Evolutionary conservation across 495 filamentous ascomycete genomes (phyloP).

Genomic region (Elasticomyces elasticus): DNA sequence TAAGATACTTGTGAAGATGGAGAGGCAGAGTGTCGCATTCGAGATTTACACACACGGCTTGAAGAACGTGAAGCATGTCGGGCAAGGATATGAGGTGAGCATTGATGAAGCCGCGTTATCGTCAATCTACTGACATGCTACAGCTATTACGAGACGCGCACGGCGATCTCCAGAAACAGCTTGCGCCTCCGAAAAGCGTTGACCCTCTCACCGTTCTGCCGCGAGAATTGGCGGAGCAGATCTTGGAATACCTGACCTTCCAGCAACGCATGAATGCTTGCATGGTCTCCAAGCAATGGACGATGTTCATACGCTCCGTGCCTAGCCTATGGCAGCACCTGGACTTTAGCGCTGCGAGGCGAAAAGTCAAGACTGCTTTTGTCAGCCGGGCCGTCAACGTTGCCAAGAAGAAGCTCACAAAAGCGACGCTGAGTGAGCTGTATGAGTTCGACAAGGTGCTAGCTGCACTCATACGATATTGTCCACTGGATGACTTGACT

Average conservation of each 20-base stretch:
- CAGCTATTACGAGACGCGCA: conserved; percentile 24
- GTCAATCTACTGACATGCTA: conserved; percentile 25
- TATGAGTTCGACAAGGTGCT: conserved; percentile 16
- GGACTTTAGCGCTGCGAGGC: conserved; percentile 39
- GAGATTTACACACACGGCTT: conserved; percentile 54
- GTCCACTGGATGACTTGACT: conserved; percentile 3
- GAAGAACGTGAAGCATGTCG: conserved; percentile 36
- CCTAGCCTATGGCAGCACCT: conserved; percentile 43
- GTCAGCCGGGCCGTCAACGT: conserved; percentile 20
- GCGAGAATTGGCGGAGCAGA: conserved; percentile 27
- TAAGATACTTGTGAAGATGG: conserved; percentile 48
- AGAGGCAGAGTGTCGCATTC: conserved; percentile 43
- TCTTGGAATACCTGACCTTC: conserved; percentile 30
- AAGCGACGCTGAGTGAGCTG: conserved; percentile 10
- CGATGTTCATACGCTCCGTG: conserved; percentile 35
- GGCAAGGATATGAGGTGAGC: conserved; percentile 39
- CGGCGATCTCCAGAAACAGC: conserved; percentile 33
- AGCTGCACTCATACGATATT: conserved; percentile 5
- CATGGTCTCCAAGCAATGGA: conserved; percentile 47
- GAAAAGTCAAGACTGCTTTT: conserved; percentile 27
- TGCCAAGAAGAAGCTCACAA: conserved; percentile 1
- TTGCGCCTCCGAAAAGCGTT: conserved; percentile 28
- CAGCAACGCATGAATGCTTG: conserved; percentile 35
- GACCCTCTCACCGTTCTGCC: conserved; percentile 30
- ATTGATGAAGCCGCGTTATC: conserved; percentile 17